Evolutionary conservation across 768 basidiomycete genomes (phyloP), one percentile per base, ranked within the genome.

Genomic region (Leccinum truebloodii): DNA sequence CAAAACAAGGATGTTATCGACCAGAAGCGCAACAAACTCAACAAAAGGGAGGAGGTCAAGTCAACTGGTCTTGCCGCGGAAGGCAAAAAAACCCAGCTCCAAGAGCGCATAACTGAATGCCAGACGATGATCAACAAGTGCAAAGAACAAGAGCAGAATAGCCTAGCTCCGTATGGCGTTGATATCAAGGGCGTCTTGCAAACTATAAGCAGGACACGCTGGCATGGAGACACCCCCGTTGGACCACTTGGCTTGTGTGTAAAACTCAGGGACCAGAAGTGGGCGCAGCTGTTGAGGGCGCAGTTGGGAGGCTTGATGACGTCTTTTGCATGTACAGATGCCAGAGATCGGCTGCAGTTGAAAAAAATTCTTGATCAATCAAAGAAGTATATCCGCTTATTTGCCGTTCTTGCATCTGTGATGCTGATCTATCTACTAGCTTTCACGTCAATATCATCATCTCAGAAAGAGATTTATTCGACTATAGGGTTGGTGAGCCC

Each of bases 161-260:
- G 76, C 46, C 79, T 87, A 16, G 78, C 83, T 10, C 80, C 85
- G 2, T 92, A 86, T 63, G 91, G 91, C 3, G 72, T 68, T 34
- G 78, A 86, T 51, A 86, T 92, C 69, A 82, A 85, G 60, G 66
- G 65, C 0, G 80, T 93, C 8, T 66, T 91, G 49, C 78, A 79
- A 10, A 76, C 73, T 44, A 86, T 95, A 57, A 70, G 74, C 49
- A 67, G 65, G 30, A 76, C 74, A 70, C 75, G 58, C 6, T 94
- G 92, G 93, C 62, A 76, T 28, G 92, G 92, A 3, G 80, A 86
- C 51, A 68, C 67, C 20, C 90, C 91, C 0, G 72, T 92, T 35
- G 92, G 92, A 0, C 96, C 96, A 0, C 77, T 98, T 26, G 96
- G 96, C 0, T 62, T 82, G 53, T 81, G 85, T 69, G 88, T 98